Evolutionary conservation across 352 stramenopile species (phyloP).

Genomic region (Pythium pectinolyticum): DNA sequence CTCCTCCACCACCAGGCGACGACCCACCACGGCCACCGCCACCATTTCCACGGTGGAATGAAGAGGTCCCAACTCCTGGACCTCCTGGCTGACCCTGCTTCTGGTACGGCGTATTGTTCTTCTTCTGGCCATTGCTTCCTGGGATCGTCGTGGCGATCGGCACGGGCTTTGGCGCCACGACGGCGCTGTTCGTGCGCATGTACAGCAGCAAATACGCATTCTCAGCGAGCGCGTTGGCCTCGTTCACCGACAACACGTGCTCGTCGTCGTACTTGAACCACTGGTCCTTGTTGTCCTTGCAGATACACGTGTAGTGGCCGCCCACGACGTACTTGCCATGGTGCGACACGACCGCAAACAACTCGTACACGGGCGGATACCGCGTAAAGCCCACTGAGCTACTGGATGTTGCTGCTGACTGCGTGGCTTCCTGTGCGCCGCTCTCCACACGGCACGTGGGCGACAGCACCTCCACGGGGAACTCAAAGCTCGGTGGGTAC

Average conservation of each 20-base stretch:
- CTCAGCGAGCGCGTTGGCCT: constrained; percentile 65
- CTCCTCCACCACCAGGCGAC: not conserved
- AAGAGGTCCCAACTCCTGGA: not conserved
- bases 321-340: constrained; percentile 78
- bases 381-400: constrained; percentile 15
- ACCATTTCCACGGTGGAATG: not conserved
- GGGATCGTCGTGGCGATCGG: constrained; percentile 25
- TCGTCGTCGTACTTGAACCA: constrained; percentile 87
- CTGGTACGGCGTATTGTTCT: not conserved
- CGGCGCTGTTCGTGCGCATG: constrained; percentile 45
- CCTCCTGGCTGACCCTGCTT: too few relatives aligned
- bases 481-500: constrained; percentile 71
- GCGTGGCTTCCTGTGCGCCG: constrained; percentile 10
- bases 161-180: constrained; percentile 15
- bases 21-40: constrained; percentile 1
- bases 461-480: constrained; percentile 70
- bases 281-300: constrained; percentile 86
- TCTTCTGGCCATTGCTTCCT: constrained; percentile 16
- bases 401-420: not conserved
- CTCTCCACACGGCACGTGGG: constrained; percentile 61
- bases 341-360: constrained; percentile 84
- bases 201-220: constrained; percentile 83
- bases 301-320: constrained; percentile 83
- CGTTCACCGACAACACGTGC: constrained; percentile 74
- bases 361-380: constrained; percentile 54